These are phyloP conservation scores for Dactylellina cionopaga DNA, from an alignment of 2,329 filamentous ascomycete genomes.

Conservation along the genomic window DNA sequence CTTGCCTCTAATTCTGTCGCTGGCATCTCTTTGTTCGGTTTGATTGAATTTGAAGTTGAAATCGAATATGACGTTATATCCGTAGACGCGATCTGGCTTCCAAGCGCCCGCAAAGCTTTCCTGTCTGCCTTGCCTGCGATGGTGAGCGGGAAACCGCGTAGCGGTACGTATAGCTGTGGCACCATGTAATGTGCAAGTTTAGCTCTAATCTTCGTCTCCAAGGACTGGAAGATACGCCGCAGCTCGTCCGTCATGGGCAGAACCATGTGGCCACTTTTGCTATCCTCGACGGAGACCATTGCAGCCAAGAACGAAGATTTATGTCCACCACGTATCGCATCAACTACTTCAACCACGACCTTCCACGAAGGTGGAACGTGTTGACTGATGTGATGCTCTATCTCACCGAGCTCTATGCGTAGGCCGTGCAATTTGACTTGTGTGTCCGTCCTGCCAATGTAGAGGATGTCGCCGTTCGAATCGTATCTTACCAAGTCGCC, in stretches of 20 bases:
- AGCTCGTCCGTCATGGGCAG: conserved; percentile 14
- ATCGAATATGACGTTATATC: no score
- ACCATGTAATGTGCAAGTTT: conserved; percentile 7
- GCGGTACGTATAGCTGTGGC: neutral
- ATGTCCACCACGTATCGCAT: conserved; percentile 11
- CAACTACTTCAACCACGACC: conserved; percentile 66
- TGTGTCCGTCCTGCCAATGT: conserved; percentile 73
- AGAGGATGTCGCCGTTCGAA: conserved; percentile 66
- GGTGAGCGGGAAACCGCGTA: conserved; percentile 1
- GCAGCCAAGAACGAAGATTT: conserved; percentile 16
- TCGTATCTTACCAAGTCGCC: conserved; percentile 70
- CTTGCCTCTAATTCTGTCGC: conserved; percentile 1
- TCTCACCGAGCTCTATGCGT: conserved; percentile 70
- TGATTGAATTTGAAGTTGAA: conserved; percentile 1
- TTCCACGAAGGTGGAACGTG: conserved; percentile 61
- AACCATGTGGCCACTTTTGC: conserved; percentile 11
- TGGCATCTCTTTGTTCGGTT: conserved; percentile 1
- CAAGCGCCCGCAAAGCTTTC: conserved; percentile 5
- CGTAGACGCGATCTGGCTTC: neutral
- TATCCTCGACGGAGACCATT: conserved; percentile 8
- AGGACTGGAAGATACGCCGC: neutral
- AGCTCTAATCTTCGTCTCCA: conserved; percentile 6
- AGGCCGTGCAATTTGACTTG: conserved; percentile 75
- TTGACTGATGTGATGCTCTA: conserved; percentile 62
- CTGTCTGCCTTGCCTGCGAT: neutral